These are phyloP conservation scores for Pseudoscleropodium purum DNA, from an alignment of 225 moss, liverwort and hornwort genomes.

Conservation along the genomic window DNA sequence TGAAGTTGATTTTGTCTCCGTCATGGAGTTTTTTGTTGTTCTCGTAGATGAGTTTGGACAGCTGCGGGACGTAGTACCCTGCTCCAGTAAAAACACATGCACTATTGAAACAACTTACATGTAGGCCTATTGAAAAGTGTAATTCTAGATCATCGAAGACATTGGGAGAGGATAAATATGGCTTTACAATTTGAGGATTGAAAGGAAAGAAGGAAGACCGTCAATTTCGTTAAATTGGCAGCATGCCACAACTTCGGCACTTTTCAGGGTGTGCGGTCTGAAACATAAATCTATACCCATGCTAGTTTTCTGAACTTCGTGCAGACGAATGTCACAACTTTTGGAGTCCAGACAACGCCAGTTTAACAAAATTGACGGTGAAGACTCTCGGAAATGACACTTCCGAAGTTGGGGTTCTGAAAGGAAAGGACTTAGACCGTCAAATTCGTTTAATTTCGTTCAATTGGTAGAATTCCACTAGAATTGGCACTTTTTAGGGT, in stretches of 20 bases:
- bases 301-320: background rate
- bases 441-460: background rate
- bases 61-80: constrained; percentile 65
- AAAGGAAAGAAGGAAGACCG: background rate
- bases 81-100: background rate
- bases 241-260: background rate
- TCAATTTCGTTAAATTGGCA: background rate
- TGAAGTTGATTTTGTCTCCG: constrained; percentile 38
- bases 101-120: background rate
- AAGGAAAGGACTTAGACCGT: background rate
- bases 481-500: too few species aligned
- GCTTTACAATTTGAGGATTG: background rate
- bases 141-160: background rate
- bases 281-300: background rate
- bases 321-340: background rate
- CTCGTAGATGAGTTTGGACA: constrained; percentile 29
- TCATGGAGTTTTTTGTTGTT: constrained; percentile 10
- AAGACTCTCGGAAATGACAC: background rate
- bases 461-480: background rate
- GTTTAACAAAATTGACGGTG: background rate
- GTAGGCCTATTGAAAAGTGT: background rate
- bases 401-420: background rate
- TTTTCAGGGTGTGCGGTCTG: background rate
- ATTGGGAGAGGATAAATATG: background rate
- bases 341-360: background rate